Conservation (phyloP, 148 eudicot species). For the Camellia lanceoleosa region DNA sequence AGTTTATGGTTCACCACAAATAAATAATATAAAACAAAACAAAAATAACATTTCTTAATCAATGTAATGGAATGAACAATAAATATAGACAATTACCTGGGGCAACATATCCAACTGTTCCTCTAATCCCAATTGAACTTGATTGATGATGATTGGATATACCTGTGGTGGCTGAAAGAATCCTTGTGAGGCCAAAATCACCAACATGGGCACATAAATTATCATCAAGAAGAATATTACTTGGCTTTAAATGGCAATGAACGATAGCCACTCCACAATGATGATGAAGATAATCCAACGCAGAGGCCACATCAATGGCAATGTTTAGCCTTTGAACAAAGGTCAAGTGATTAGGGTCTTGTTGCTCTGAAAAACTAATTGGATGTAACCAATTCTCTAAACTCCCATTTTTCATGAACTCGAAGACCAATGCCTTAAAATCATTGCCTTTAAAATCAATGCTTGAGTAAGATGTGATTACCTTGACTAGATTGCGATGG, state of each 20-base stretch:
- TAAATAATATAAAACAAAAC: background rate
- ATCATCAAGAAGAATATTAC: slow-evolving; percentile 22
- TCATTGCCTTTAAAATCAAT: slow-evolving; percentile 10
- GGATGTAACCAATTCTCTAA: slow-evolving; percentile 22
- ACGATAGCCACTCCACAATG: background rate
- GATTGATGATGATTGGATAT: background rate
- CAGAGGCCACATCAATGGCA: slow-evolving; percentile 19
- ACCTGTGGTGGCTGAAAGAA: background rate
- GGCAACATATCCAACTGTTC: slow-evolving; percentile 16
- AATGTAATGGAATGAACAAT: background rate
- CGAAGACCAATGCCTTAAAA: slow-evolving; percentile 20
- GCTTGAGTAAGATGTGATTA: slow-evolving; percentile 18
- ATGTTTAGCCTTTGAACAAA: slow-evolving; percentile 16
- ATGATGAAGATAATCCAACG: slow-evolving; percentile 23
- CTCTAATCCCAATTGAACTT: slow-evolving; percentile 4
- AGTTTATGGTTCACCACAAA: background rate
- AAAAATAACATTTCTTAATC: background rate
- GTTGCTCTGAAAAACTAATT: background rate
- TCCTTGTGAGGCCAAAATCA: slow-evolving; percentile 22
- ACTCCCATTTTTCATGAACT: slow-evolving; percentile 20
- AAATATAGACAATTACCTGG: slow-evolving; percentile 10
- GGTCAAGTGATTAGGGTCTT: background rate
- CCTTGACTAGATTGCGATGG: slow-evolving; percentile 20
- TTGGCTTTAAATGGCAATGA: background rate
- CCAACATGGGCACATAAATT: slow-evolving; percentile 17